Base-by-base conservation (phyloP, 2,329 filamentous ascomycete species). In the Colletotrichum gloeosporioides region DNA sequence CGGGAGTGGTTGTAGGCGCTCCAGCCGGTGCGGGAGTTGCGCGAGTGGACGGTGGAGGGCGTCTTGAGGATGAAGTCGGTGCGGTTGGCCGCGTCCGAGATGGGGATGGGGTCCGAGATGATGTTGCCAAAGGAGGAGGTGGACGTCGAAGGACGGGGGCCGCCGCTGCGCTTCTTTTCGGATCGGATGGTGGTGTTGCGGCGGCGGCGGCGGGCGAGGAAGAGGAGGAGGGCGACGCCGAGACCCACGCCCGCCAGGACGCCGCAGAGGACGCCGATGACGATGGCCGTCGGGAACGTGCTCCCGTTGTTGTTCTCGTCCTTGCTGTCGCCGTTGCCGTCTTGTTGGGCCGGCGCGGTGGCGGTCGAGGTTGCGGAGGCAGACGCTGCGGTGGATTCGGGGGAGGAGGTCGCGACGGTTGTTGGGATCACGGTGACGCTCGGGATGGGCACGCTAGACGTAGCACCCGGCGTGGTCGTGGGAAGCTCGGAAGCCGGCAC, bases 21-120 rank as follows among this genome's bases (percentile, higher is more conserved):
- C 18, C 57, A n/a, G 29, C 63, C 25, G 57, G 32, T 31, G 18
- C 27, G 59, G 18, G 77, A 61, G 59, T 71, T 32, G 70, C 69
- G 66, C 70, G 84, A 86, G 78, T 82, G 78, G 62, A 86, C 85
- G 22, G 83, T 76, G 13, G 74, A 76, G 34, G 80, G 80, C 68
- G 78, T 78, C 79, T 86, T 87, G 80, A 87, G 88, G 55, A 89
- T 88, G 79, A 92, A 92, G 79, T 92, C 90, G 49, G 86, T 88
- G 69, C 90, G 87, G 75, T 88, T 84, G 49, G 83, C 83, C 64
- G 82, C 82, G 79, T 85, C 83, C 27, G 83, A 79, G 71, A 84
- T 81, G 63, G 89, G 84, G 73, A 93, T 87, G 75, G 93, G 87
- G 79, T 92, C 88, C 77, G 90, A 92, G 79, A 93, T 89, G 63